Base-by-base conservation (phyloP, 129 eudicot species). In the Flaveria bidentis region DNA sequence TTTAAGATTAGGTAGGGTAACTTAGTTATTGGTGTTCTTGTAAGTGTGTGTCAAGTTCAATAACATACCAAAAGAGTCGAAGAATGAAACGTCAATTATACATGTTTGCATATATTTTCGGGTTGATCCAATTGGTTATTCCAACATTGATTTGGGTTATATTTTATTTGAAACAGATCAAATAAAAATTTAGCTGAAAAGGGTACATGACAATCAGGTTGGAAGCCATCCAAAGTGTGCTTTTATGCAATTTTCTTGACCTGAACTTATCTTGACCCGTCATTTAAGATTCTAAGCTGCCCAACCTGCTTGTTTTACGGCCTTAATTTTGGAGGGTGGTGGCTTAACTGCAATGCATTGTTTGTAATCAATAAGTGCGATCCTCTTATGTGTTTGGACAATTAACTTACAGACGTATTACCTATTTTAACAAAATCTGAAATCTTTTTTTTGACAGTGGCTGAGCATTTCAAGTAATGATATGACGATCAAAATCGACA, bases 391-490 rank as follows among this genome's bases (percentile, higher is more conserved):
- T 25, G 22, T n/a, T 42, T 13, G 15, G 14, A 18, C 25, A 3
- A 10, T 36, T 20, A 20, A 22, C 16, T 50, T 69, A 18, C 3
- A 10, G 5, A 10, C 46, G 0, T 64, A 11, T 36, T 53, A 22
- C 36, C n/a, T 7, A 28, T 28, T 61, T 9, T 17, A 41, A 64
- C 25, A 12, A 52, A 36, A 0, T 4, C 12, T 63, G 23, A 10
- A 62, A 17, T 60, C 39, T 13, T 46, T 51, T 51, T 3, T 30
- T 53, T 80, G 44, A 28, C 71, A 73, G 79, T 45, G 63, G 70
- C 25, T 65, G 50, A 70, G 77, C 71, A 58, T 44, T 60, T 56
- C 30, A 42, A 65, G 20, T 52, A 74, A 73, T 33, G 53, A 45
- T 33, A 73, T 33, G 53, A 45, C 47, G 36, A 73, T 33, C 2